Evolutionary conservation across 805 yeast genomes (phyloP).

Genomic region (Kazachstania kunashirensis): DNA sequence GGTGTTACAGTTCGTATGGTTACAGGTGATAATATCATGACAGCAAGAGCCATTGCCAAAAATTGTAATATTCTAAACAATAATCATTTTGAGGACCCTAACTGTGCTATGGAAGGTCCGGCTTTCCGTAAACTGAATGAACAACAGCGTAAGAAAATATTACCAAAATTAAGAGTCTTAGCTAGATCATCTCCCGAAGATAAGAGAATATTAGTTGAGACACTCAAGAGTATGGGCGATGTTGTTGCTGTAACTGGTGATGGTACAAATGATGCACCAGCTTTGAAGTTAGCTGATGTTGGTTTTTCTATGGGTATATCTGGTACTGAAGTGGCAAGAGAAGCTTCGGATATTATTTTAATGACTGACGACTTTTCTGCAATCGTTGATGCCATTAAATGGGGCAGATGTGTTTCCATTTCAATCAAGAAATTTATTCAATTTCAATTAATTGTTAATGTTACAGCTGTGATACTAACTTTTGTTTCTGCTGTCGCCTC

Average conservation of each 20-base stretch:
- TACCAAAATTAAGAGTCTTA: slow-evolving; percentile 71
- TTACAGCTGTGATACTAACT: slow-evolving; percentile 91
- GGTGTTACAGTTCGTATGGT: slow-evolving; percentile 97
- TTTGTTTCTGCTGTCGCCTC: slow-evolving; percentile 90
- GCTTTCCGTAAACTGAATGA: slow-evolving; percentile 58
- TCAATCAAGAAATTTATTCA: slow-evolving; percentile 94
- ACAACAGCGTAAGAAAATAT: slow-evolving; percentile 45
- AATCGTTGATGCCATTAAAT: slow-evolving; percentile 91
- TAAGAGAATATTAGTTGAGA: slow-evolving; percentile 75
- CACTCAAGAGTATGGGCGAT: slow-evolving; percentile 70
- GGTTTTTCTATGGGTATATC: slow-evolving; percentile 98
- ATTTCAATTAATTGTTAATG: slow-evolving; percentile 91
- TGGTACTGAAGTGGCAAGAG: slow-evolving; percentile 98
- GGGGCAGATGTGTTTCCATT: slow-evolving; percentile 96
- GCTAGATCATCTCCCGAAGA: slow-evolving; percentile 97
- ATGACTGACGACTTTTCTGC: slow-evolving; percentile 93
- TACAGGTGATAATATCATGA: slow-evolving; percentile 88
- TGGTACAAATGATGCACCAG: slow-evolving; percentile 99
- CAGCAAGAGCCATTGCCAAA: slow-evolving; percentile 85
- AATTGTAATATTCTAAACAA: slow-evolving; percentile 61
- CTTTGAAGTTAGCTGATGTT: slow-evolving; percentile 90
- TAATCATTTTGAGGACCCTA: slow-evolving; percentile 44
- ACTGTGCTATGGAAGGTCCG: slow-evolving; percentile 88
- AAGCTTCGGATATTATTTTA: slow-evolving; percentile 84
- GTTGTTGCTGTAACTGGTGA: slow-evolving; percentile 99